A percentile compares a stretch with the other conserved stretches of the same genome.
These are phyloP conservation scores for Moesziomyces aphidis DNA, from an alignment of 1,284 basidiomycete species.

Conservation along the genomic window DNA sequence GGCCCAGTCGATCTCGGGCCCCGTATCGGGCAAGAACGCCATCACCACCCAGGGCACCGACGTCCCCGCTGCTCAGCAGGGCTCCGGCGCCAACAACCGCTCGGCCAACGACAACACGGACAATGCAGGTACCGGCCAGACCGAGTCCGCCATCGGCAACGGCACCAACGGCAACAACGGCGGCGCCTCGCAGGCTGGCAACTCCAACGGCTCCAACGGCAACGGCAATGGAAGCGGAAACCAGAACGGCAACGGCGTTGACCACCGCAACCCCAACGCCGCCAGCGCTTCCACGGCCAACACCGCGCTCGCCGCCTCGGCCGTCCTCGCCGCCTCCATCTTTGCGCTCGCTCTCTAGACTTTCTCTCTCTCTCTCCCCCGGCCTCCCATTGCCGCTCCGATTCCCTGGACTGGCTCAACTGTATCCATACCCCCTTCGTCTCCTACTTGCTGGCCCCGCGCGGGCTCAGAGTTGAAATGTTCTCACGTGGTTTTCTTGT, in stretches of 20 bases:
- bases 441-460: slow-evolving; percentile 32
- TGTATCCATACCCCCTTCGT: slow-evolving; percentile 31
- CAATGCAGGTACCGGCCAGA: slow-evolving; percentile 28
- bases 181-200: slow-evolving; percentile 18
- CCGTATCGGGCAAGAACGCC: slow-evolving; percentile 42
- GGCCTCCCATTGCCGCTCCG: not conserved
- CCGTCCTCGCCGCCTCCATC: slow-evolving; percentile 9
- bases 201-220: slow-evolving; percentile 1
- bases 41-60: slow-evolving; percentile 46
- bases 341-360: slow-evolving; percentile 17
- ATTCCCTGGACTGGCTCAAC: not conserved
- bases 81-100: slow-evolving; percentile 34
- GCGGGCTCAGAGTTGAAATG: slow-evolving; percentile 30
- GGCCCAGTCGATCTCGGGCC: slow-evolving; percentile 36
- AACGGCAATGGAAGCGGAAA: slow-evolving; percentile 13
- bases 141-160: slow-evolving; percentile 23
- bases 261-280: slow-evolving; percentile 27
- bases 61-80: slow-evolving; percentile 41
- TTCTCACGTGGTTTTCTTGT: not conserved
- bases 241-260: slow-evolving; percentile 14
- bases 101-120: slow-evolving; percentile 36
- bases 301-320: slow-evolving; percentile 2
- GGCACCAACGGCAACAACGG: slow-evolving; percentile 36
- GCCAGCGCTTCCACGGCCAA: not conserved
- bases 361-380: too few species aligned